These are phyloP conservation scores for Ichthyophthirius multifiliis DNA, from an alignment of 169 alveolate species.

Conservation along the genomic window DNA sequence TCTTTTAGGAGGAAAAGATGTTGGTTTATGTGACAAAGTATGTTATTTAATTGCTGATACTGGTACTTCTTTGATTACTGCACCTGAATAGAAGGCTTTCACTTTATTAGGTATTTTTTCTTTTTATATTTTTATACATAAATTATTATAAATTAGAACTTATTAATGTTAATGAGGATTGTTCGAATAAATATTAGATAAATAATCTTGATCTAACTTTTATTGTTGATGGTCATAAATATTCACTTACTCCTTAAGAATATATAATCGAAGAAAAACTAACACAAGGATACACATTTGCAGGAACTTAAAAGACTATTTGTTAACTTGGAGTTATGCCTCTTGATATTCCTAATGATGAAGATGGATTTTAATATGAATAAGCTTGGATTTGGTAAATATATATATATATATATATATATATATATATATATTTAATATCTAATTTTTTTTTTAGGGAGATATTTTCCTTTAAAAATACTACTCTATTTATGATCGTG, in stretches of 20 bases:
- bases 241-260: slow-evolving; percentile 35
- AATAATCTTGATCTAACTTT: slow-evolving; percentile 29
- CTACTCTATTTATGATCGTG: slow-evolving; percentile 59
- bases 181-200: too few relatives aligned
- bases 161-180: too few relatives aligned
- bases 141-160: neutral
- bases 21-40: slow-evolving; percentile 33
- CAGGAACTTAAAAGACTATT: slow-evolving; percentile 28
- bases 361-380: slow-evolving; percentile 37
- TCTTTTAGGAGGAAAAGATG: slow-evolving; percentile 30
- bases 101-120: slow-evolving; percentile 20
- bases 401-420: neutral
- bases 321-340: slow-evolving; percentile 47
- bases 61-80: slow-evolving; percentile 60
- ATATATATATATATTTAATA: neutral
- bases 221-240: slow-evolving; percentile 30
- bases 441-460: slow-evolving; percentile 20
- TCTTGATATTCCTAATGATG: slow-evolving; percentile 43
- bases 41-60: slow-evolving; percentile 54
- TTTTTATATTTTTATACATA: too few relatives aligned
- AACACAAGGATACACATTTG: slow-evolving; percentile 12
- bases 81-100: slow-evolving; percentile 27
- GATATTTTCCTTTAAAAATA: slow-evolving; percentile 50
- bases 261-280: slow-evolving; percentile 27
- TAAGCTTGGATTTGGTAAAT: slow-evolving; percentile 40